Base-by-base conservation (phyloP, 768 basidiomycete species). In the Lyophyllum atratum region DNA sequence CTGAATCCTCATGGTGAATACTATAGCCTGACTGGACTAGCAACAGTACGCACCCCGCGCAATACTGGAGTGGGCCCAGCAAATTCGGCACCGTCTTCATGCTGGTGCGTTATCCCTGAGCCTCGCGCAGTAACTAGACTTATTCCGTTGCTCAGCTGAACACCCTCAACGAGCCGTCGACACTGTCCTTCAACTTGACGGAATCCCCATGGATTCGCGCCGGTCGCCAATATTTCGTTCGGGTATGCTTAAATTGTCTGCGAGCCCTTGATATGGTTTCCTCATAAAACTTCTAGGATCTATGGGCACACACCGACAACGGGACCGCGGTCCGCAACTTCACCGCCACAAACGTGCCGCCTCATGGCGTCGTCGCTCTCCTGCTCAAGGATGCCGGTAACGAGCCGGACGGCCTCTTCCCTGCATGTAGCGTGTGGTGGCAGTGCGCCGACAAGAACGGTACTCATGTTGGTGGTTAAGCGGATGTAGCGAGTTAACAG, bases 291-390 rank as follows among this genome's bases (percentile, higher is more conserved):
- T 6, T 19, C 4, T 15, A 89, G 85, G 89, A 90, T 63, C 74
- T 90, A 2, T 90, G 89, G 89, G 67, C 82, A 3, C 88, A 90
- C 66, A 88, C 85, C 21, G 74, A 86, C 62, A 89, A 87, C 61
- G 86, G 86, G 3, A 89, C 84, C 0, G 83, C 82, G 1, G 74
- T 85, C 22, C 79, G 87, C 17, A 84, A 81, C 66, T 76, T 88
- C 63, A 83, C 81, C 3, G 78, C 73, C 4, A 49, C 71, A 9
- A 71, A 69, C 19, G 85, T 90, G 11, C 87, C 87, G 3, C 64
- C 85, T 7, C 89, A 90, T 58, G 89, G 87, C 3, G 87, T 89
- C 24, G 81, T 85, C 22, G 89, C 87, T 29, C 64, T 90, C 10
- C 71, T 91, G 52, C 70, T 90, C 44, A 80, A 77, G 47, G 89